These are phyloP conservation scores for Nakazawaea laoshanensis DNA, from an alignment of 805 yeast genomes.

Conservation along the genomic window DNA sequence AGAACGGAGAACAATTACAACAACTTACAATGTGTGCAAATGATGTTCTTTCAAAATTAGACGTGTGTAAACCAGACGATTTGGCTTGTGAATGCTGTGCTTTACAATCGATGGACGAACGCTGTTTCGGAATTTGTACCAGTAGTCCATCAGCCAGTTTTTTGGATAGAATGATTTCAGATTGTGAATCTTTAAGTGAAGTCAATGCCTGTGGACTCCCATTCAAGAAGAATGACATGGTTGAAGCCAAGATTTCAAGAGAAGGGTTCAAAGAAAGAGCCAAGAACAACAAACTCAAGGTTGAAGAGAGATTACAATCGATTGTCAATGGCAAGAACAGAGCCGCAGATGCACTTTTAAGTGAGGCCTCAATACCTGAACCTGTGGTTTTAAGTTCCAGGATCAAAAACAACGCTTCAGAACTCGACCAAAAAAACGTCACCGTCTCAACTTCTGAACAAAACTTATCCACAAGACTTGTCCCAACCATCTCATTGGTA, in stretches of 20 bases:
- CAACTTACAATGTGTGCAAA: slow-evolving; percentile 35
- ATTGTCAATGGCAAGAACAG: not conserved
- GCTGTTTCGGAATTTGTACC: slow-evolving; percentile 41
- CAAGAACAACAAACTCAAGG: not conserved
- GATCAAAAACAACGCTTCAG: slow-evolving; percentile 7
- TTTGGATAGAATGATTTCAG: slow-evolving; percentile 33
- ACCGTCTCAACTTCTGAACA: too few species aligned
- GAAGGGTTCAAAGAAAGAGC: slow-evolving; percentile 12
- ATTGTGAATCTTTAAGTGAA: slow-evolving; percentile 37
- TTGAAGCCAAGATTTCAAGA: slow-evolving; percentile 19
- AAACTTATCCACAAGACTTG: too few species aligned
- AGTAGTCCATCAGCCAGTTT: slow-evolving; percentile 37
- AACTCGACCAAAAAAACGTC: too few species aligned
- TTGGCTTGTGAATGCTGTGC: slow-evolving; percentile 52
- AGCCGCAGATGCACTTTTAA: not conserved
- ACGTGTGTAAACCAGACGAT: slow-evolving; percentile 44
- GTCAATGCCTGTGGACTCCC: slow-evolving; percentile 44
- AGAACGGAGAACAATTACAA: slow-evolving; percentile 13
- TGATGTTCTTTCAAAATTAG: slow-evolving; percentile 35
- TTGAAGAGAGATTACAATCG: slow-evolving; percentile 10
- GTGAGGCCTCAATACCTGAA: slow-evolving; percentile 5
- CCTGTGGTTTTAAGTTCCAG: slow-evolving; percentile 8
- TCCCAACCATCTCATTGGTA: too few species aligned
- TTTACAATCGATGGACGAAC: slow-evolving; percentile 35
- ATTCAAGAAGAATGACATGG: slow-evolving; percentile 32